Percentiles rank a stretch among this genome's conserved stretches.
These are phyloP conservation scores for Coccomyxa subellipsoidea DNA, from an alignment of 163 green algal genomes.

Conservation along the genomic window DNA sequence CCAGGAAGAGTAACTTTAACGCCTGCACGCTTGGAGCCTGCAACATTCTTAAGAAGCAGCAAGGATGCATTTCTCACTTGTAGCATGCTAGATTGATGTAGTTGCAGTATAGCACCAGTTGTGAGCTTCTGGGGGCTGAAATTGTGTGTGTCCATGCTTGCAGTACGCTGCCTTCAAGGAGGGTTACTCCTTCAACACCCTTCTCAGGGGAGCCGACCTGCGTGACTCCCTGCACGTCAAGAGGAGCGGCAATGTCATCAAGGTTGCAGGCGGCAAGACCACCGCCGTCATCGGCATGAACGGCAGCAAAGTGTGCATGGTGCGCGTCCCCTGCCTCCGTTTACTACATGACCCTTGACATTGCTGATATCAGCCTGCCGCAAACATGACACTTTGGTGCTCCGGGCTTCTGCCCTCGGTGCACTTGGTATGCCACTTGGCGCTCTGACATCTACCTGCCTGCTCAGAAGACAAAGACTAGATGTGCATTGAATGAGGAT, in stretches of 20 bases:
- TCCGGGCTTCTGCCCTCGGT: no score
- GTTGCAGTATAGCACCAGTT: neutral
- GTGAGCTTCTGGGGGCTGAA: neutral
- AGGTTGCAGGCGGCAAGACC: neutral
- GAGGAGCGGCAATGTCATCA: neutral
- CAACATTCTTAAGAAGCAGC: no score
- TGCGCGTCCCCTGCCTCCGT: neutral
- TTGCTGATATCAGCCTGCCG: no score
- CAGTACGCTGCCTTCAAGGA: conserved; percentile 18
- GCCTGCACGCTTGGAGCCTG: no score
- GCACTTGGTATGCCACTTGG: no score
- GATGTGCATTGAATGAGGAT: no score
- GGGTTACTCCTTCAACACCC: conserved; percentile 24
- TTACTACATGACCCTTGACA: neutral
- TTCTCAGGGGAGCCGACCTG: neutral
- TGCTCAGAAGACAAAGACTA: no score
- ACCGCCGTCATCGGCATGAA: neutral
- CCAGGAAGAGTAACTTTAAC: no score
- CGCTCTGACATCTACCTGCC: no score
- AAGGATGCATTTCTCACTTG: no score
- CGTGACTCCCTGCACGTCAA: conserved; percentile 1
- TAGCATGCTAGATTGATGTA: no score
- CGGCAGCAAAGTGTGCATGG: conserved; percentile 1
- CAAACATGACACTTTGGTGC: no score
- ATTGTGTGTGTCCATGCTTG: neutral